phyloP scores from a whole-genome alignment of 192 early-diverging fungal genomes.

The Neocallimastix lanati region DNA sequence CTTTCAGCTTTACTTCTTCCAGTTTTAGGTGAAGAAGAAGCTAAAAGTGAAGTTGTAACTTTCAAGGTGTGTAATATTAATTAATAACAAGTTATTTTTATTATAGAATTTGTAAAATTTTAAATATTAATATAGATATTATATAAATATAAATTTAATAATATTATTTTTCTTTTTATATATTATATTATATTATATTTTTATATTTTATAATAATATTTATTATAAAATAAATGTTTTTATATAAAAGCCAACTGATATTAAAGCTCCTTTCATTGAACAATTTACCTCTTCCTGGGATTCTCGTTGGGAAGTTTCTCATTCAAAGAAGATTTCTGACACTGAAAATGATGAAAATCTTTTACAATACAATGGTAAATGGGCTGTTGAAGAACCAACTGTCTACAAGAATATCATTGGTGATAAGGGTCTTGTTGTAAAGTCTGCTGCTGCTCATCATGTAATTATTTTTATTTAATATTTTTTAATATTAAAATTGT shows the following conservation, averaged over 20 bases:
- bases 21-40: background rate
- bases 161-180: too few relatives aligned
- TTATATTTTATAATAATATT: too few relatives aligned
- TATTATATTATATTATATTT: too few relatives aligned
- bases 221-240: too few relatives aligned
- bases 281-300: conserved; percentile 42
- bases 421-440: conserved; percentile 63
- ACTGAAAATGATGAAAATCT: conserved; percentile 48
- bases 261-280: conserved; percentile 51
- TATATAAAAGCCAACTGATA: conserved; percentile 25
- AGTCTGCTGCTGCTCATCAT: conserved; percentile 63
- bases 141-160: too few relatives aligned
- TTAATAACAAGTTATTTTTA: too few relatives aligned
- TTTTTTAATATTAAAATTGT: too few relatives aligned
- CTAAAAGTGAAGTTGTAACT: background rate
- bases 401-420: conserved; percentile 33
- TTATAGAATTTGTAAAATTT: too few relatives aligned
- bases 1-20: background rate
- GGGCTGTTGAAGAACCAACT: conserved; percentile 55
- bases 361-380: conserved; percentile 48
- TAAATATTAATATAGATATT: too few relatives aligned
- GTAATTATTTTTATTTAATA: too few relatives aligned
- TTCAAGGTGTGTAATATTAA: too few relatives aligned
- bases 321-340: conserved; percentile 51
- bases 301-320: conserved; percentile 46